These are phyloP conservation scores for Juglanconis oblonga DNA, from an alignment of 2,329 filamentous ascomycete species.

Conservation along the genomic window DNA sequence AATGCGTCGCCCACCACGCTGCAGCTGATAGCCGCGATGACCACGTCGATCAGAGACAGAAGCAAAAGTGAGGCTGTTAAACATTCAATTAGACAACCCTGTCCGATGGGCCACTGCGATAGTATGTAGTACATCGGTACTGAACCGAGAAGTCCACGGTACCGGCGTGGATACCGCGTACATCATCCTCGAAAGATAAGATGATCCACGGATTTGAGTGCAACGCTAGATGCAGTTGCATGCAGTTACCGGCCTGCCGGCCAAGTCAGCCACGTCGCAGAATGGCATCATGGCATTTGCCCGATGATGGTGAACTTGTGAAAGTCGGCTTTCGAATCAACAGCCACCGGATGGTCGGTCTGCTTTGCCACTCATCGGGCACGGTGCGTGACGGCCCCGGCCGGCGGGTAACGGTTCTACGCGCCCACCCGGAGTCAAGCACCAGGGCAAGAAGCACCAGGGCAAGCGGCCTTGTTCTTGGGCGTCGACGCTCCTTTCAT, in stretches of 20 bases:
- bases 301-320: background rate
- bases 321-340: background rate
- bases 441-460: background rate
- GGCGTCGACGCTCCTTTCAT: background rate
- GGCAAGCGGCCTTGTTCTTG: background rate
- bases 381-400: constrained; percentile 1
- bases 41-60: constrained; percentile 12
- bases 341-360: background rate
- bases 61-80: constrained; percentile 16
- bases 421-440: background rate
- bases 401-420: background rate
- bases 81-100: background rate
- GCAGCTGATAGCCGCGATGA: constrained; percentile 7
- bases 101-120: background rate
- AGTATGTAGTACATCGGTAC: constrained; percentile 6
- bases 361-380: background rate
- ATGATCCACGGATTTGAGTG: constrained; percentile 4
- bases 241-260: background rate
- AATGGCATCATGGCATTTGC: background rate
- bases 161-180: background rate
- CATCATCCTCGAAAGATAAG: background rate
- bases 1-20: background rate
- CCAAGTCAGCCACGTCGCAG: background rate
- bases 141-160: background rate
- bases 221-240: constrained; percentile 1